These are phyloP conservation scores for Trichomonas vaginalis DNA, from an alignment of 208 protist genomes.

Conservation along the genomic window DNA sequence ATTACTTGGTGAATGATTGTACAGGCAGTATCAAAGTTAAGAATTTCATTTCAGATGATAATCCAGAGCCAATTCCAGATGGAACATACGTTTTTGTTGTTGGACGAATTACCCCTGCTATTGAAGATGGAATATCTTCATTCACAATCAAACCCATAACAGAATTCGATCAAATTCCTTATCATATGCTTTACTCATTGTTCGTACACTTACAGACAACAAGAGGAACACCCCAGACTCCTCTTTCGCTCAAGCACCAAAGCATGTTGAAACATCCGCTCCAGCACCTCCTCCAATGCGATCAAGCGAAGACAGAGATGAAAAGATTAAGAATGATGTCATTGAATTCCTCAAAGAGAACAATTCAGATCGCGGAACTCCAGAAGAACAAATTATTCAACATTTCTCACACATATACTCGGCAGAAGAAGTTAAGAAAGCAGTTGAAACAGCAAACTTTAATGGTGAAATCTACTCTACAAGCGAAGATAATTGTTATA, in stretches of 20 bases:
- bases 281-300: background rate
- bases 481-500: background rate
- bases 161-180: background rate
- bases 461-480: background rate
- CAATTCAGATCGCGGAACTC: background rate
- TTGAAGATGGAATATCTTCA: background rate
- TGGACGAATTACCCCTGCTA: background rate
- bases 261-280: background rate
- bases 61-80: background rate
- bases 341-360: background rate
- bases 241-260: background rate
- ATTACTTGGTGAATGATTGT: background rate
- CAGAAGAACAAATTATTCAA: background rate
- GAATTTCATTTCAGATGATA: background rate
- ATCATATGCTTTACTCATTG: background rate
- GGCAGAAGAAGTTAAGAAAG: background rate
- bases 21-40: background rate
- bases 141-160: background rate
- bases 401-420: background rate
- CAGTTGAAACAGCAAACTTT: background rate
- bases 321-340: background rate
- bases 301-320: background rate
- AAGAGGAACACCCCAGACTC: background rate
- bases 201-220: background rate
- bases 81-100: background rate